A percentile compares a stretch with the other conserved stretches of the same genome.
Conservation (phyloP, 164 flowering plant species). For the Sedum album region DNA sequence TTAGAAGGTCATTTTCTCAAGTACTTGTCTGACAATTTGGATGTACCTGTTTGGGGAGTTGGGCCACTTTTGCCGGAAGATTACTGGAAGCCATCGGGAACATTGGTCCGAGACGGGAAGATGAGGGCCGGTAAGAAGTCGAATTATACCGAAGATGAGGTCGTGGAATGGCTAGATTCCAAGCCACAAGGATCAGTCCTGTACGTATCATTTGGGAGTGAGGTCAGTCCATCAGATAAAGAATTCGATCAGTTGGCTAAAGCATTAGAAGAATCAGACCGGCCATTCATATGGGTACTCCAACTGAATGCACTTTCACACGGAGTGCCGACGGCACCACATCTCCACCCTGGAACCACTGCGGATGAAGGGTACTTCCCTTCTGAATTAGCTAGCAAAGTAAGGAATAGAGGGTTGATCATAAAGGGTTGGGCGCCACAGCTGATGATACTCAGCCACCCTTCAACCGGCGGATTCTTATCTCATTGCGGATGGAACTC, state of each 20-base stretch:
- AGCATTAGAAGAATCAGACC: too few species aligned
- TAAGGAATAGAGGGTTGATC: background rate
- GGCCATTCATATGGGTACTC: too few species aligned
- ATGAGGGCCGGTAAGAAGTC: constrained; percentile 9
- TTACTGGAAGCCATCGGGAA: constrained; percentile 33
- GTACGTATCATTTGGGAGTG: background rate
- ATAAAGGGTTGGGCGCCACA: constrained; percentile 1
- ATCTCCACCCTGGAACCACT: background rate
- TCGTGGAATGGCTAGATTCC: constrained; percentile 6
- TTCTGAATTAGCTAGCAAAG: constrained; percentile 14
- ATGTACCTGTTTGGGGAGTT: constrained; percentile 25
- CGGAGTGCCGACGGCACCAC: constrained; percentile 8
- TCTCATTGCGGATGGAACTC: constrained; percentile 4
- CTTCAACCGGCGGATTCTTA: background rate
- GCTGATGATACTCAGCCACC: background rate
- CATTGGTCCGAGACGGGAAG: constrained; percentile 25
- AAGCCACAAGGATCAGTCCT: constrained; percentile 6
- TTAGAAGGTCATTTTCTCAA: constrained; percentile 17
- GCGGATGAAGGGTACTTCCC: constrained; percentile 15
- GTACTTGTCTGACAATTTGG: constrained; percentile 25
- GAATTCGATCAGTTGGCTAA: too few species aligned
- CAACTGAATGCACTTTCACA: constrained; percentile 5
- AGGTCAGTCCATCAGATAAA: too few species aligned
- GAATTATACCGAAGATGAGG: constrained; percentile 30
- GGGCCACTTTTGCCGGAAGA: constrained; percentile 48